These are phyloP conservation scores for Pyrenula massariospora DNA, from an alignment of 495 filamentous ascomycete species.

Conservation along the genomic window DNA sequence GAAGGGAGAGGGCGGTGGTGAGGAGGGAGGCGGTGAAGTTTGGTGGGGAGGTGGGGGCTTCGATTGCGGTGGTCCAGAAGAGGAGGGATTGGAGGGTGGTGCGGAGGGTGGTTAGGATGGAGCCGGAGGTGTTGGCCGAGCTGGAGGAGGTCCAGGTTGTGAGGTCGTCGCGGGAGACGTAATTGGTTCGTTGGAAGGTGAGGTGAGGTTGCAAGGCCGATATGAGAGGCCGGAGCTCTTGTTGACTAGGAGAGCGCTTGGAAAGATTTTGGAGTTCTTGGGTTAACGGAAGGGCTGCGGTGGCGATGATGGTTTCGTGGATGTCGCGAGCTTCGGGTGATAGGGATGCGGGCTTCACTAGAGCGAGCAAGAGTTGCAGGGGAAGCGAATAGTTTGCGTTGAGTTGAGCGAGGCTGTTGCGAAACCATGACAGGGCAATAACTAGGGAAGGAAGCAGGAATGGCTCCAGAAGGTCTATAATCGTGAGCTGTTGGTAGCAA, in stretches of 20 bases:
- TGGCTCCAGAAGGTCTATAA: constrained; percentile 67
- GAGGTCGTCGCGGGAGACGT: constrained; percentile 55
- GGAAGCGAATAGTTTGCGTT: constrained; percentile 50
- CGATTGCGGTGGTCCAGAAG: constrained; percentile 58
- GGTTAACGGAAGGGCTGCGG: constrained; percentile 67
- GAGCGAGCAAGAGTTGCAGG: constrained; percentile 57
- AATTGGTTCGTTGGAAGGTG: constrained; percentile 50
- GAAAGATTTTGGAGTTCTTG: constrained; percentile 63
- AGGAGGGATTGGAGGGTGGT: constrained; percentile 56
- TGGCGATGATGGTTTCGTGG: constrained; percentile 71
- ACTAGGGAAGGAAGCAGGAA: constrained; percentile 84
- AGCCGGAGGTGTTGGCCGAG: constrained; percentile 29
- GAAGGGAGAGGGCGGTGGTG: constrained; percentile 50
- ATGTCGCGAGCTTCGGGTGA: constrained; percentile 72
- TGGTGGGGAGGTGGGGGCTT: constrained; percentile 53
- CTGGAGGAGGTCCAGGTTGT: constrained; percentile 55
- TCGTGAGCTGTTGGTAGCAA: not conserved
- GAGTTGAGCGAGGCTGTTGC: constrained; percentile 66
- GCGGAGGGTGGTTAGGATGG: constrained; percentile 49
- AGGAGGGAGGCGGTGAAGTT: constrained; percentile 73
- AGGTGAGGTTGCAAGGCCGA: constrained; percentile 54
- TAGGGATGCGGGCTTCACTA: constrained; percentile 64
- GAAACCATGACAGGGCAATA: constrained; percentile 67
- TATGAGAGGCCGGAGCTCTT: constrained; percentile 56
- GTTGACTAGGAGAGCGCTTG: constrained; percentile 36